A percentile compares a stretch with the other conserved stretches of the same genome.
These are phyloP conservation scores for Oenanthe javanica DNA, from an alignment of 140 eudicot genomes.

Conservation along the genomic window DNA sequence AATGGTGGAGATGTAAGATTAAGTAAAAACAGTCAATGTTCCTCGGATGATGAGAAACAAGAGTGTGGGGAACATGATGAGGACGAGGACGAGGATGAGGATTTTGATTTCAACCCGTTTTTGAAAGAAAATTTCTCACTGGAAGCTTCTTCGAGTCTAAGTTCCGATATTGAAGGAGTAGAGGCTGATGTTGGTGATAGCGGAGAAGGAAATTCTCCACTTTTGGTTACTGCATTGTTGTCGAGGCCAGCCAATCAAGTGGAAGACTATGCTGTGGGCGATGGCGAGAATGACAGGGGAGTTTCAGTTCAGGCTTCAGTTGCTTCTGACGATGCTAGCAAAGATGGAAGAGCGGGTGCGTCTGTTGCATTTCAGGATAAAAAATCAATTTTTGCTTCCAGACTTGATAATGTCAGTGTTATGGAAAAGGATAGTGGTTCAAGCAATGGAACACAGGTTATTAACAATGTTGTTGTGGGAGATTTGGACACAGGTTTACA, in stretches of 20 bases:
- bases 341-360: background rate
- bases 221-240: slow-evolving; percentile 17
- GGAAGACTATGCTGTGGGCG: slow-evolving; percentile 25
- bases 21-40: slow-evolving; percentile 17
- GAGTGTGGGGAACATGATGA: slow-evolving; percentile 28
- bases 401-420: slow-evolving; percentile 20
- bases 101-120: slow-evolving; percentile 85
- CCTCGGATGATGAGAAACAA: slow-evolving; percentile 21
- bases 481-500: slow-evolving; percentile 15
- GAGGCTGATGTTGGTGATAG: slow-evolving; percentile 63
- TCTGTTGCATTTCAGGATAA: slow-evolving; percentile 9
- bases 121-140: slow-evolving; percentile 50
- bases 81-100: slow-evolving; percentile 92
- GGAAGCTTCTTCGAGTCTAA: slow-evolving; percentile 85
- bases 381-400: slow-evolving; percentile 6
- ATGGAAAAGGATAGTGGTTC: slow-evolving; percentile 26
- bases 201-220: slow-evolving; percentile 21
- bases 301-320: too few relatives aligned
- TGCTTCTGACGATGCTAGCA: background rate
- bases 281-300: slow-evolving; percentile 30
- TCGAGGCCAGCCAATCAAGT: slow-evolving; percentile 20
- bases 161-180: slow-evolving; percentile 80
- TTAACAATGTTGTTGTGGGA: slow-evolving; percentile 23
- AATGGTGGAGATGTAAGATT: slow-evolving; percentile 29
- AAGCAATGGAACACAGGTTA: slow-evolving; percentile 20